A percentile compares a stretch with the other conserved stretches of the same genome.
phyloP scores from a whole-genome alignment of 495 filamentous ascomycete species.

The Penicillium ucsense region DNA sequence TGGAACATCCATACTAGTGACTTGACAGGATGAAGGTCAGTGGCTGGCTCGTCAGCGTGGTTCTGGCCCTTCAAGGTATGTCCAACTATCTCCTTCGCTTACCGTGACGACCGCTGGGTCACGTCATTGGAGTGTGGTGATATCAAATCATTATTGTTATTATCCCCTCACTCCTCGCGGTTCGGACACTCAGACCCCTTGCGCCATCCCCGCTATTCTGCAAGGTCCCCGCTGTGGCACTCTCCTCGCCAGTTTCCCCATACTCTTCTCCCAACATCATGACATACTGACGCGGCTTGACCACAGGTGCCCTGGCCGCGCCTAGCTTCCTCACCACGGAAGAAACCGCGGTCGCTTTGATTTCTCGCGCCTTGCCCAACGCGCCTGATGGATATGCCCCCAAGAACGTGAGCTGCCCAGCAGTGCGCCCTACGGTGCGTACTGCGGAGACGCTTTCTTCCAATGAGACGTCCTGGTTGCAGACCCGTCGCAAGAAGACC shows the following conservation, averaged over 20 bases:
- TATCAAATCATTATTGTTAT: too few relatives aligned
- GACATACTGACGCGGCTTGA: background rate
- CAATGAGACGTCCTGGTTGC: conserved; percentile 62
- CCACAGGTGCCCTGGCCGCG: conserved; percentile 13
- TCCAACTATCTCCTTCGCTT: too few relatives aligned
- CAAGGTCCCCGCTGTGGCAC: too few relatives aligned
- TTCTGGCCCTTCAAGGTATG: too few relatives aligned
- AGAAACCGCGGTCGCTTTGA: conserved; percentile 5
- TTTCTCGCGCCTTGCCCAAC: conserved; percentile 31
- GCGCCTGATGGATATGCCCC: conserved; percentile 41
- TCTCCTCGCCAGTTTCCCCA: background rate
- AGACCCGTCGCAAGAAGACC: conserved; percentile 41
- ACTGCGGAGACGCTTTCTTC: conserved; percentile 48
- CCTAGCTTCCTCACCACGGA: conserved; percentile 4
- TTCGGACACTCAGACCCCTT: too few relatives aligned
- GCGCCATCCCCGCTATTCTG: too few relatives aligned
- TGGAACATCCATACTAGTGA: too few relatives aligned
- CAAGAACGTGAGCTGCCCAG: conserved; percentile 29
- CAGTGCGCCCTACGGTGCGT: conserved; percentile 41
- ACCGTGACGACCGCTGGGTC: too few relatives aligned
- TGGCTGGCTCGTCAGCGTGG: too few relatives aligned
- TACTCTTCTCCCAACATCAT: background rate
- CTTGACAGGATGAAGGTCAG: too few relatives aligned
- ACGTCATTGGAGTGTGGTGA: too few relatives aligned
- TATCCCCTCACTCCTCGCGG: too few relatives aligned